Evolutionary conservation across 495 filamentous ascomycete species (phyloP), one percentile per base, ranked within the genome.

Genomic region (Podospora bellae-mahoneyi): DNA sequence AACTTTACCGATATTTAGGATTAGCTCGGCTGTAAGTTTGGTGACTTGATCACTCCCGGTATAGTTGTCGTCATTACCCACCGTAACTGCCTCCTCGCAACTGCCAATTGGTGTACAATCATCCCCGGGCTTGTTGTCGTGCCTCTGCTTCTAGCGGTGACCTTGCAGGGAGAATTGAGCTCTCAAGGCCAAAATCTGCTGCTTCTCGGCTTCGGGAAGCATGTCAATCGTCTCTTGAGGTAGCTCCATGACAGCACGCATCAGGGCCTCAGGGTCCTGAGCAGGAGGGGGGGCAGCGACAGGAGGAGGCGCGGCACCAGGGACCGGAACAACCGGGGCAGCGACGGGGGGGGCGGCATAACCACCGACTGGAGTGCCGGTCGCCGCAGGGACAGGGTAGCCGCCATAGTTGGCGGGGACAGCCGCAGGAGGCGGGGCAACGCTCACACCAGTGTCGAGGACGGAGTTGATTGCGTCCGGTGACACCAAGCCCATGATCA

Each of bases 401-500:
- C 86, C 78, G 13, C 27, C 57, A 56, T 58, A 75, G 59, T 68
- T 63, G 68, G 23, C 15, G 55, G 55, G 55, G 23, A 76, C 68
- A 34, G 74, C 68, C 34, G 70, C 60, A 48, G 72, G 70, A 32
- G 74, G 75, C 5, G 74, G 71, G 4, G 56, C 71, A 59, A 23
- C 59, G 16, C 23, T 18, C n/a, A 34, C 72, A 58, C 71, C 71
- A n/a, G 72, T 72, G n/a, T 84, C 83, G 28, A 83, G 64, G 18
- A 84, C 83, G 6, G 83, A 81, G 70, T 79, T 79, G 64, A 84
- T 84, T 23, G 82, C 81, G 54, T 84, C 78, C 58, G 79, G 77
- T 5, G 95, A 92, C 64, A 99, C 95, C 7, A 99, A 87, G 57
- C 91, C 92, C 89, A 98, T 93, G 18, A 97, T 85, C 0, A 99